Percentiles rank a stretch among this genome's conserved stretches.
These are phyloP conservation scores for Hypoxylon sp. DNA, from an alignment of 2,329 filamentous ascomycete genomes.

Conservation along the genomic window DNA sequence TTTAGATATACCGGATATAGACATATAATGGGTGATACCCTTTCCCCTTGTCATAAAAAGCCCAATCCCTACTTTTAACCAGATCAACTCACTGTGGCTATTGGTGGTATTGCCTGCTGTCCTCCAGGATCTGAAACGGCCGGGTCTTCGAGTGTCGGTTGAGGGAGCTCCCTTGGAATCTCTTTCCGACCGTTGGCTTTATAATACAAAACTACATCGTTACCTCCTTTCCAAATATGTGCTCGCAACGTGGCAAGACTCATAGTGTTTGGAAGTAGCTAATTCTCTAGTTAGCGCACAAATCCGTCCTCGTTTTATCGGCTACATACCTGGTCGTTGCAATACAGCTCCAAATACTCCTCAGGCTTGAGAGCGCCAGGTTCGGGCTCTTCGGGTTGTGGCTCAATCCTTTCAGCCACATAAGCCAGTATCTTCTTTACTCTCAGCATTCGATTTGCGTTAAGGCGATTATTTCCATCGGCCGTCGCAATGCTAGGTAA, in stretches of 20 bases:
- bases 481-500: slow-evolving; percentile 80
- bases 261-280: slow-evolving; percentile 83
- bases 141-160: slow-evolving; percentile 39
- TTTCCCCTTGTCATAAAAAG: slow-evolving; percentile 31
- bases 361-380: slow-evolving; percentile 79
- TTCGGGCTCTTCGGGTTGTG: slow-evolving; percentile 70
- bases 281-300: slow-evolving; percentile 44
- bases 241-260: slow-evolving; percentile 93
- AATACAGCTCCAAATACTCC: slow-evolving; percentile 95
- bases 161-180: slow-evolving; percentile 57
- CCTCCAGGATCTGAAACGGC: slow-evolving; percentile 41
- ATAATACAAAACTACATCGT: slow-evolving; percentile 91
- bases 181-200: slow-evolving; percentile 89
- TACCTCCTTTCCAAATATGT: slow-evolving; percentile 95
- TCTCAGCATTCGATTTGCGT: slow-evolving; percentile 95
- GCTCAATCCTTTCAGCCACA: slow-evolving; percentile 90
- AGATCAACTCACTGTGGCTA: slow-evolving; percentile 36
- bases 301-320: background rate
- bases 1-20: slow-evolving; percentile 43
- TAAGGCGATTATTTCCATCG: slow-evolving; percentile 90
- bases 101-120: slow-evolving; percentile 33
- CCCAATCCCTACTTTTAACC: slow-evolving; percentile 9
- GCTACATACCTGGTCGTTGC: slow-evolving; percentile 83
- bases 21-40: slow-evolving; percentile 49
- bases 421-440: slow-evolving; percentile 96